Base-by-base conservation (phyloP, 306 rosid genomes). In the Glycine soja region DNA sequence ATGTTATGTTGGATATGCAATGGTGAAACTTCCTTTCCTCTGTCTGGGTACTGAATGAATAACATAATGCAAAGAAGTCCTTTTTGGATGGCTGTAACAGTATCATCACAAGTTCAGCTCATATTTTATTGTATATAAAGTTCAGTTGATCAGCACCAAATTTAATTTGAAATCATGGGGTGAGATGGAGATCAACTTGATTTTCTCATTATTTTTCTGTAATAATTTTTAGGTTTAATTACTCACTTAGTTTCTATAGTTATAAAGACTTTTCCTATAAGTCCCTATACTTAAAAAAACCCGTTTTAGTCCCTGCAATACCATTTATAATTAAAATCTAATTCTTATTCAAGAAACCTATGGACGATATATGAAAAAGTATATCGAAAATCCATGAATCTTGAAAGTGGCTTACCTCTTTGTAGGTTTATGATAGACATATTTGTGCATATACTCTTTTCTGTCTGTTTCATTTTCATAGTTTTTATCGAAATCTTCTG, bases 91-190 rank as follows among this genome's bases (percentile, higher is more conserved):
- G 62, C 62, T 63, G 61, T n/a, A 19, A 38, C 42, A 3, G 42
- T 38, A 38, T 38, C 42, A 13, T 56, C 30, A 63, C 30, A 30
- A 57, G 70, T 76, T 70, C 68, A 59, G 67, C 42, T 34, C 40
- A 32, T 74, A 11, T 50, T 46, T 13, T 57, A 70, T 12, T 80
- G 16, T 42, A 45, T 52, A 51, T 53, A 68, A 67, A 36, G 47
- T 47, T 58, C 15, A 56, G 6, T 61, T 10, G 52, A 53, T 61
- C 51, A 50, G 40, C 56, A 42, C 51, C 30, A 18, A 48, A 47
- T 19, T 76, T 61, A 70, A 70, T 64, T 59, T 83, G 69, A 72
- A 70, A 70, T 24, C 42, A 3, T 38, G 42, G 42, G 42, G 42
- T 38, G 42, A 38, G 5, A 38, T 2, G 9, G 51, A 54, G 10